Percentiles rank a stretch among this genome's conserved stretches.
phyloP scores from a whole-genome alignment of 371 early-diverging fungal species.

The Funneliformis caledonium region DNA sequence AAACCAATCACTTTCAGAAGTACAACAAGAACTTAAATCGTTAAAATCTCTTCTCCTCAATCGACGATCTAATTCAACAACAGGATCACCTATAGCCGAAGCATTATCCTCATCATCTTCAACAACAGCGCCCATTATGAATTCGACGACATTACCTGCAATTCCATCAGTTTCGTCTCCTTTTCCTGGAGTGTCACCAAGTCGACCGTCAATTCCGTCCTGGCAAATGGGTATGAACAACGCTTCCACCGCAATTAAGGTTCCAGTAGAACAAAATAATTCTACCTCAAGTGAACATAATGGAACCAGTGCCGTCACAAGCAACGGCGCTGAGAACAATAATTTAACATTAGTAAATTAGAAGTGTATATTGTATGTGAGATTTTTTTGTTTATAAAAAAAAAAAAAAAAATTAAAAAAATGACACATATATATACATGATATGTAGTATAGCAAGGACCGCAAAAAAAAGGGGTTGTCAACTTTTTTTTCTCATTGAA shows the following conservation, averaged over 20 bases:
- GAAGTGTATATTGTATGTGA: not conserved
- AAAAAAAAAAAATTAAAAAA: not conserved
- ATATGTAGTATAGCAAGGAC: not conserved
- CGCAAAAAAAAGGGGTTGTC: not conserved
- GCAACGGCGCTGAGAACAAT: not conserved
- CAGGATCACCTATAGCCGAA: slow-evolving; percentile 24
- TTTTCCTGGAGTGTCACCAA: not conserved
- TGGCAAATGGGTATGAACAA: slow-evolving; percentile 72
- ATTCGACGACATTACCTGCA: not conserved
- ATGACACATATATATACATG: not conserved
- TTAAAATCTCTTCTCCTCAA: slow-evolving; percentile 86
- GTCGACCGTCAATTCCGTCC: slow-evolving; percentile 63
- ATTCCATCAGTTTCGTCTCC: not conserved
- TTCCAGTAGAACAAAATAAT: slow-evolving; percentile 18
- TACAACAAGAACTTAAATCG: slow-evolving; percentile 92
- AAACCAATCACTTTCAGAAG: slow-evolving; percentile 71
- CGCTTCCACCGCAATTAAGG: slow-evolving; percentile 8
- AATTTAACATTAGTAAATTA: not conserved
- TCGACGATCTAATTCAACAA: slow-evolving; percentile 57
- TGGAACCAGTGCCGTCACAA: not conserved
- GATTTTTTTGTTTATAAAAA: not conserved
- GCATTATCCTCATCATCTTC: slow-evolving; percentile 33
- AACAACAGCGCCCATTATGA: not conserved
- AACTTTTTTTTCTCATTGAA: not conserved
- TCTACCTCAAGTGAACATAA: slow-evolving; percentile 17